Base-by-base conservation (phyloP, 495 filamentous ascomycete genomes). In the Evansstolkia leycettana region DNA sequence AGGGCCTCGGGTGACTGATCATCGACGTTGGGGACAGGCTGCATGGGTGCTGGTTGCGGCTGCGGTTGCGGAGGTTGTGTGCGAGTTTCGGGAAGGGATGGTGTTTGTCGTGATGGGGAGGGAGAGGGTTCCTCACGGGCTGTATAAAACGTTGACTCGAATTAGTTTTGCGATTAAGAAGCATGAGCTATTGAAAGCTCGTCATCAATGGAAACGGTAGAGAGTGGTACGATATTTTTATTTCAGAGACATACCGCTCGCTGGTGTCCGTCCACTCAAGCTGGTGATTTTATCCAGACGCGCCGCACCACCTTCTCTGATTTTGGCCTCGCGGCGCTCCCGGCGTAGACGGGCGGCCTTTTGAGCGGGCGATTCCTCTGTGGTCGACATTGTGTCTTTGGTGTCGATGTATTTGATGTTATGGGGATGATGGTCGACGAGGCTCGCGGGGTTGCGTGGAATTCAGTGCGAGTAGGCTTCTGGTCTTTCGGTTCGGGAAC, bases 281-380 rank as follows among this genome's bases (percentile, higher is more conserved):
- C 77, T 79, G 15, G 83, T 85, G 62, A 99, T 96, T 46, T 76
- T 83, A 39, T 87, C 78, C 37, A 99, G 65, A 42, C 90, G 71
- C 16, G 76, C 70, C 23, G 76, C 73, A 25, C 84, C 90, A 33
- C 80, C 82, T 37, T 80, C 82, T 45, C 73, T 78, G 58, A 95
- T 80, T 63, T 93, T 94, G 18, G 87, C 84, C 58, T 93, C 83
- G 15, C 86, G 76, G 25, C 85, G 78, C 55, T 94, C 87, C 43
- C 90, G 87, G 43, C 89, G 85, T 25, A 86, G 68, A 13, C 86
- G 81, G 17, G 84, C 82, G 52, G 89, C 78, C 42, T 81, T 54
- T 42, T 78, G 75, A 20, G 68, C 69, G 13, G 72, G 62, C 1
- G 73, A 72, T 47, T 75, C 71, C 17, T 69, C 66, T 26, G 58